Base-by-base conservation (phyloP, 2,329 filamentous ascomycete genomes). In the Aphanoascus verrucosus region DNA sequence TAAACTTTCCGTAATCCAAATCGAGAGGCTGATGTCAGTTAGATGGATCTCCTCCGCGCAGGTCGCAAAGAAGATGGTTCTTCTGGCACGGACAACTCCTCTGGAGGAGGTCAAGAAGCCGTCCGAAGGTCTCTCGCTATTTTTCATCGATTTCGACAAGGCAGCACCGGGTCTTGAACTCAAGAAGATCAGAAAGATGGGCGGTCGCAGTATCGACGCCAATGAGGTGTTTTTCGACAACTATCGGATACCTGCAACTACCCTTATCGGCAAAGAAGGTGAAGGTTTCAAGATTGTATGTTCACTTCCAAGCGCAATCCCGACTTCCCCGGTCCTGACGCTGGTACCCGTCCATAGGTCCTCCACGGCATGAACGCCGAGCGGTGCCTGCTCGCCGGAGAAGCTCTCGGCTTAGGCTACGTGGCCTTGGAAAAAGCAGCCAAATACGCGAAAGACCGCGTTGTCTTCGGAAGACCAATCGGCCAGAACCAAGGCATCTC, bases 171-270 rank as follows among this genome's bases (percentile, higher is more conserved):
- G 79, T 0, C 71, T 91, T 1, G 79, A 84, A 8, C 72, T 93
- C 63, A 80, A 80, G 42, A 80, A 73, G 63, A 94, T 94, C 60
- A 82, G 80, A 67, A 94, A 94, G 67, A 93, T 94, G 86, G 88
- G 88, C 7, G 85, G 86, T 0, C 74, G 86, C 11, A 86, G 86
- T 0, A 81, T 94, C 1, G 87, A 93, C 62, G 86, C 87, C 0
- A 94, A 94, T 60, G 86, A 93, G 64, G 84, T 94, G 1, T 94
- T 94, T 67, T 93, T 94, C 64, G 86, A 93, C 66, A 79, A 83
- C 59, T 94, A 90, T 66, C 66, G 69, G 3, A 79, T 93, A 12
- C 80, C 83, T 0, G 75, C 76, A 0, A 74, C 80, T 40, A 74
- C 80, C 0, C 71, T 91, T 0, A 80, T 94, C 41, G 88, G 88